phyloP scores from a whole-genome alignment of 805 yeast genomes.

The Sugiyamaella mastotermitis region DNA sequence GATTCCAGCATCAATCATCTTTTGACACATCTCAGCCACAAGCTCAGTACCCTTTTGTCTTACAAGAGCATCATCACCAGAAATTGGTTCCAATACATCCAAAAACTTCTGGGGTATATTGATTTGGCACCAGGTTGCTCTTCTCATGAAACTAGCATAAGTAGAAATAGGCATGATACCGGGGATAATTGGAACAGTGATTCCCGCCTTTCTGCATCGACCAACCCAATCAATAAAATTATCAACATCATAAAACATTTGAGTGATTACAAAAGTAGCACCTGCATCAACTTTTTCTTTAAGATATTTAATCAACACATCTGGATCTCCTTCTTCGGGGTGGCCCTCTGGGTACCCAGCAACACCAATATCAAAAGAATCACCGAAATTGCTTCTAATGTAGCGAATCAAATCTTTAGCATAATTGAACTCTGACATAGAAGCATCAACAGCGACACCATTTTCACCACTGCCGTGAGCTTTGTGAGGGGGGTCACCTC shows the following conservation, averaged over 20 bases:
- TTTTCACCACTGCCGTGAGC: constrained; percentile 9
- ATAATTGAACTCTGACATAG: constrained; percentile 57
- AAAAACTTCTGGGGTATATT: constrained; percentile 69
- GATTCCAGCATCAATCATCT: constrained; percentile 59
- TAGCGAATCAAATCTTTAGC: constrained; percentile 82
- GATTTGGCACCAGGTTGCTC: constrained; percentile 93
- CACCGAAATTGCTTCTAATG: constrained; percentile 72
- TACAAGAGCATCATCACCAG: constrained; percentile 85
- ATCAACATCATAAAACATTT: constrained; percentile 94
- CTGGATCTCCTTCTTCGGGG: constrained; percentile 69
- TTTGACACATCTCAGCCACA: constrained; percentile 75
- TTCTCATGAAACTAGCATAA: constrained; percentile 82
- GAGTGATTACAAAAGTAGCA: constrained; percentile 89
- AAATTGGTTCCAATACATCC: constrained; percentile 67
- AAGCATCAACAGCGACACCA: constrained; percentile 23
- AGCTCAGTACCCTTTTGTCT: constrained; percentile 80
- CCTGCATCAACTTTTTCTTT: constrained; percentile 92
- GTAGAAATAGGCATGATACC: constrained; percentile 99
- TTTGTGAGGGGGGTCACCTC: constrained; percentile 91
- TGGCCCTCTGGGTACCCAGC: constrained; percentile 99
- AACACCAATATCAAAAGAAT: constrained; percentile 89
- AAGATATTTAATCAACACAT: constrained; percentile 51
- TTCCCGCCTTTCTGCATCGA: constrained; percentile 61
- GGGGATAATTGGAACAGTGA: constrained; percentile 84
- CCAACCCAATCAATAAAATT: constrained; percentile 78